phyloP scores from a whole-genome alignment of 345 rosid species.

The Murraya paniculata region DNA sequence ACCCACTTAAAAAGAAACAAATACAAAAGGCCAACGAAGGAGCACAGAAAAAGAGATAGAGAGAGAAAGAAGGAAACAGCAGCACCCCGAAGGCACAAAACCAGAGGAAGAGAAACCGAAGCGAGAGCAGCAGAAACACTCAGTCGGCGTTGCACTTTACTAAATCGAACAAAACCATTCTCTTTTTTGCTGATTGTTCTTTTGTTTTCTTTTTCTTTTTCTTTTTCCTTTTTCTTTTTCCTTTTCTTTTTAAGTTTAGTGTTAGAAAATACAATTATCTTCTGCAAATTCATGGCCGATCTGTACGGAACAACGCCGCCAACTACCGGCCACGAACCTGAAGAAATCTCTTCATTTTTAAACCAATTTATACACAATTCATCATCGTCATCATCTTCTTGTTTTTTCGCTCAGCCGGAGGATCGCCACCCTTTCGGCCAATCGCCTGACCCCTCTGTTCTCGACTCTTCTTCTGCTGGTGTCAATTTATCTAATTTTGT shows the following conservation, averaged over 20 bases:
- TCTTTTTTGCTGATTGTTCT: constrained; percentile 2
- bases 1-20: not conserved
- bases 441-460: constrained; percentile 11
- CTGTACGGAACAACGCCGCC: constrained; percentile 44
- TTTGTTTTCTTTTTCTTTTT: not conserved
- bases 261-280: not conserved
- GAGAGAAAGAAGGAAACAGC: not conserved
- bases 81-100: constrained; percentile 10
- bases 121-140: not conserved
- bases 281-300: constrained; percentile 45
- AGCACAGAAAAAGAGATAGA: constrained; percentile 16
- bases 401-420: constrained; percentile 11
- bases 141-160: not conserved
- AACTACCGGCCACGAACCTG: constrained; percentile 34
- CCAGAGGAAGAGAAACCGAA: not conserved
- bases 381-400: constrained; percentile 31
- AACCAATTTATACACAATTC: constrained; percentile 42
- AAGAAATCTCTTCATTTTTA: constrained; percentile 48
- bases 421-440: constrained; percentile 24
- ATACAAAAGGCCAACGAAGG: not conserved
- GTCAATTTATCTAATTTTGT: constrained; percentile 22
- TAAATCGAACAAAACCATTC: not conserved
- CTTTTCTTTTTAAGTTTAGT: not conserved
- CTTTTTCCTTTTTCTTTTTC: no score
- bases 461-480: constrained; percentile 6